Evolutionary conservation across 2,329 filamentous ascomycete species (phyloP), one percentile per base, ranked within the genome.

Genomic region (Colletotrichum musae): DNA sequence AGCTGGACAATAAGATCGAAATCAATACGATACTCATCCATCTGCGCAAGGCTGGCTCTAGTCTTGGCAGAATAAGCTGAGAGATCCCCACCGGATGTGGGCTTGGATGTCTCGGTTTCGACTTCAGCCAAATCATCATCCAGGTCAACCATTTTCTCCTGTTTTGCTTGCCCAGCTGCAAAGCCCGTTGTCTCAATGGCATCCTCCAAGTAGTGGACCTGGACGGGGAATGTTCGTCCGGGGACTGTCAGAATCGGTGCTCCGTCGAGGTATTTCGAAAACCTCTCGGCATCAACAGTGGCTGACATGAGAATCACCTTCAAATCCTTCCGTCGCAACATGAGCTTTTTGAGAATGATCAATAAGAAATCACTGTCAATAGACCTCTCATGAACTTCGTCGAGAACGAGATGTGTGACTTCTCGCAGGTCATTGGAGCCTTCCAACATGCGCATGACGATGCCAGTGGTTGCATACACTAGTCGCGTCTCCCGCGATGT

Each of bases 391-490:
- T 99, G 96, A 2, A 98, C 95, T 80, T 99, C 96, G 76, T 99
- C 96, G n/a, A 99, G 90, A 53, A 99, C 91, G 69, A 99, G 83
- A 81, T 98, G 96, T 0, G 95, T 97, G 60, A 99, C 91, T 72
- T 98, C 95, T 66, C 90, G 88, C 51, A 99, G 88, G 64, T 97
- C 93, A 72, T 94, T 93, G 0, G 94, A 93, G 9, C 92, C 92
- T 79, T 99, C 96, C 15, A 99, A 86, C 95, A 99, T 98, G 32
- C 96, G 91, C 86, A 99, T 93, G n/a, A 99, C 94, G 67, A 99
- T 97, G 83, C 96, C 90, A 6, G 90, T 92, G 2, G 92, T 98
- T 61, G 96, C 96, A 80, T 94, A 99, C 6, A 98, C 90, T 28
- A 99, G 88, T 59, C 94, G 88, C 2, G 95, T 98, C 74, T 94